Conservation (phyloP, 805 yeast species). For the Schwanniomyces pseudopolymorphus region DNA sequence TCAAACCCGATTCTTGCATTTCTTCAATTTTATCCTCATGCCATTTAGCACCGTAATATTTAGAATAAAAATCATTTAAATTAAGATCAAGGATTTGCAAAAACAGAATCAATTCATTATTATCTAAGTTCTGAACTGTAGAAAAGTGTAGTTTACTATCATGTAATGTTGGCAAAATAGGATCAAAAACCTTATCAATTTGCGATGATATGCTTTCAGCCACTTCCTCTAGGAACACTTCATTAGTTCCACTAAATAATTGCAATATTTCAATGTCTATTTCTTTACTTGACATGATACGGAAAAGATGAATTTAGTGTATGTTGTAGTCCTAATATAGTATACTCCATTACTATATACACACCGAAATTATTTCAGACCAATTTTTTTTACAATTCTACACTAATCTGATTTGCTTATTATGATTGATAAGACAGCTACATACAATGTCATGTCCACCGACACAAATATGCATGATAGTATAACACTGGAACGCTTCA, state of each 20-base stretch:
- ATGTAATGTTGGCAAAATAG: neutral
- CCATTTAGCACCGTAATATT: slow-evolving; percentile 41
- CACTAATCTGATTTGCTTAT: neutral
- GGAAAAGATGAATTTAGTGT: neutral
- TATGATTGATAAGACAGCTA: neutral
- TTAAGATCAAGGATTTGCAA: slow-evolving; percentile 25
- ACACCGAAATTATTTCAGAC: slow-evolving; percentile 1
- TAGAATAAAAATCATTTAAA: slow-evolving; percentile 25
- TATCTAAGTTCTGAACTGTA: slow-evolving; percentile 6
- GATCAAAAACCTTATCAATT: slow-evolving; percentile 9
- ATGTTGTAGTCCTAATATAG: slow-evolving; percentile 10
- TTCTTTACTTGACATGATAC: neutral
- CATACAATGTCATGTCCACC: neutral
- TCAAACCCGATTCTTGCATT: slow-evolving; percentile 47
- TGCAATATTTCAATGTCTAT: slow-evolving; percentile 1
- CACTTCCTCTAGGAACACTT: slow-evolving; percentile 11
- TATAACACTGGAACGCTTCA: neutral
- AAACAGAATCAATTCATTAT: slow-evolving; percentile 9
- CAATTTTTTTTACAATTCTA: neutral
- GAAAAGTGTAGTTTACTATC: slow-evolving; percentile 2
- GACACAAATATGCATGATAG: neutral
- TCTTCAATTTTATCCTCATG: slow-evolving; percentile 41
- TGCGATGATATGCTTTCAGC: slow-evolving; percentile 10
- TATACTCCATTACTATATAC: neutral
- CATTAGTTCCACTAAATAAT: slow-evolving; percentile 7